Evolutionary conservation across 495 filamentous ascomycete genomes (phyloP), one percentile per base, ranked within the genome.

Genomic region (Parachaetomium inaequale): DNA sequence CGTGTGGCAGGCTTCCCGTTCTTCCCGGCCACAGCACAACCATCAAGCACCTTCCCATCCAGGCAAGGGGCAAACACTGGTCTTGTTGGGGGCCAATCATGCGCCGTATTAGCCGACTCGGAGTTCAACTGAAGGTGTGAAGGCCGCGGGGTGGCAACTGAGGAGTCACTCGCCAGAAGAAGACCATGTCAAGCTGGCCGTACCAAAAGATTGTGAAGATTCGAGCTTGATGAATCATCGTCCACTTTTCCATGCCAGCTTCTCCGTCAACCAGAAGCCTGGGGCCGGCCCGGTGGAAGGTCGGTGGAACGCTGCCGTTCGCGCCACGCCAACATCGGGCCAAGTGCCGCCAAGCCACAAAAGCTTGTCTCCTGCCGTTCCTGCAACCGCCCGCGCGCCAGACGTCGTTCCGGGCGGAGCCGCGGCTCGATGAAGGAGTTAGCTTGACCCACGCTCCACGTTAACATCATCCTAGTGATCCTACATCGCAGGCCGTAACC

Each of bases 301-400:
- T 23, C 19, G 21, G 3, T 26, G 19, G 5, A 25, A 17, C 17
- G 8, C 25, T 26, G n/a, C 28, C 4, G 26, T 26, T 17, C 19
- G 15, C 45, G 3, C 21, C 31, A 49, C n/a, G n/a, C 56, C 42
- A 50, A 40, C 32, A 40, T 51, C 23, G 23, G 23, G n/a, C 28
- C 36, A 15, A 19, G 23, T 15, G 15, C 8, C 34, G 42, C 61
- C 54, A 56, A 50, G 45, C 23, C 42, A 31, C 15, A 31, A 50
- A 62, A 56, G 60, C 60, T 62, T 62, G 45, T 62, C 60, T 62
- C 60, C 60, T 62, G 52, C 60, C 60, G 19, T 51, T 62, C 29
- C 42, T 62, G 60, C 43, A 42, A 21, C 43, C 55, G 57, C 43
- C 40, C 29, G 49, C 49, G 15, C 49, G 49, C 49, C 19, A 31